These are phyloP conservation scores for Malus asiatica DNA, from an alignment of 306 rosid species.

Conservation along the genomic window DNA sequence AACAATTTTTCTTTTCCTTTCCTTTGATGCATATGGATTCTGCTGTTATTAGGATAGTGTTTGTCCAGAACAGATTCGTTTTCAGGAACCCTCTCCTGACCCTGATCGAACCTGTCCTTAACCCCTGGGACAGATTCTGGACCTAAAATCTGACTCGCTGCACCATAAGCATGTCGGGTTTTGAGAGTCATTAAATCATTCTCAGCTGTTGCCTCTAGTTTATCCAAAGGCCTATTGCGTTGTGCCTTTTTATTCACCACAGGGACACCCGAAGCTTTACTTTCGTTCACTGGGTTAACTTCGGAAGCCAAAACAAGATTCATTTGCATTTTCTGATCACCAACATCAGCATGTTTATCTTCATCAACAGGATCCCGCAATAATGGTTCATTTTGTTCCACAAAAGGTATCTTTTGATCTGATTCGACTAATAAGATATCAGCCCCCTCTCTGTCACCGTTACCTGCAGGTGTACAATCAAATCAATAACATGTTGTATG, in stretches of 20 bases:
- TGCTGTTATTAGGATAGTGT: slow-evolving; percentile 41
- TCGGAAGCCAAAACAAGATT: slow-evolving; percentile 15
- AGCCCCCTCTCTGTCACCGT: slow-evolving; percentile 17
- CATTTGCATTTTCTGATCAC: slow-evolving; percentile 20
- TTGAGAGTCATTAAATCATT: slow-evolving; percentile 38
- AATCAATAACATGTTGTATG: slow-evolving; percentile 1
- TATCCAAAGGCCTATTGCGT: slow-evolving; percentile 23
- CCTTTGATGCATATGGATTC: slow-evolving; percentile 21
- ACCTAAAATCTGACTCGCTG: slow-evolving; percentile 11
- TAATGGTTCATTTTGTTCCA: slow-evolving; percentile 22
- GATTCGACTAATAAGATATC: slow-evolving; percentile 15
- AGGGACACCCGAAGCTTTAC: slow-evolving; percentile 16
- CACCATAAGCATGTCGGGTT: slow-evolving; percentile 24
- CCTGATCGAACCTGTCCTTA: slow-evolving; percentile 22
- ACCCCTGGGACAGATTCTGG: slow-evolving; percentile 12
- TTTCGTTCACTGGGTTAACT: slow-evolving; percentile 16
- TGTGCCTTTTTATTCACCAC: slow-evolving; percentile 21
- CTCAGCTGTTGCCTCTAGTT: slow-evolving; percentile 44
- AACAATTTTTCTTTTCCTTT: slow-evolving; percentile 56
- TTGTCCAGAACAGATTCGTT: slow-evolving; percentile 22
- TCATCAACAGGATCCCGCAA: slow-evolving; percentile 18
- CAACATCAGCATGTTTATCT: slow-evolving; percentile 21
- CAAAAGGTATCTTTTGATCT: slow-evolving; percentile 28
- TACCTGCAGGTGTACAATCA: slow-evolving; percentile 30
- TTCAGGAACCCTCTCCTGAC: slow-evolving; percentile 11